These are phyloP conservation scores for Cladophialophora psammophila DNA, from an alignment of 2,329 filamentous ascomycete species.

Conservation along the genomic window DNA sequence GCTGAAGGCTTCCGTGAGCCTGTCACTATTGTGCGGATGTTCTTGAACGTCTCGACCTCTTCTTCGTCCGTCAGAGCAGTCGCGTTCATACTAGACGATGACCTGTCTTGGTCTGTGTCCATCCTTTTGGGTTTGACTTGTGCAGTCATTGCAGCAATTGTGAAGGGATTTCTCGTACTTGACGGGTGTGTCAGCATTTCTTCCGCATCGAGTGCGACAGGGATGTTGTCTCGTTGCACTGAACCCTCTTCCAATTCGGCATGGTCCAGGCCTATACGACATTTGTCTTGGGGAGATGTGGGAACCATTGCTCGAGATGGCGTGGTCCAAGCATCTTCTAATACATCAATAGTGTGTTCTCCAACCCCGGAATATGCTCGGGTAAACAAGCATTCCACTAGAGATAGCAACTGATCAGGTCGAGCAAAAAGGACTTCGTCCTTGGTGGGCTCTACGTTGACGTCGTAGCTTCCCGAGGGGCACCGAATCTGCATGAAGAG, in stretches of 20 bases:
- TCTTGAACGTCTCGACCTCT: neutral
- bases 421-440: slow-evolving; percentile 66
- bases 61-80: neutral
- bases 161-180: slow-evolving; percentile 46
- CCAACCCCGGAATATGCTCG: slow-evolving; percentile 42
- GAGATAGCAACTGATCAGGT: slow-evolving; percentile 50
- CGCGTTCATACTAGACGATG: neutral
- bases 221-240: neutral
- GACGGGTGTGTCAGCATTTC: neutral
- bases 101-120: neutral
- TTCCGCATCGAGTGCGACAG: neutral
- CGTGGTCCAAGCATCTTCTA: neutral
- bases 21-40: neutral
- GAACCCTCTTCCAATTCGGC: neutral
- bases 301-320: neutral
- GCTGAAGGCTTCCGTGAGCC: neutral
- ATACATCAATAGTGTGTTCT: neutral
- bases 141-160: slow-evolving; percentile 46
- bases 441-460: slow-evolving; percentile 69
- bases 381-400: slow-evolving; percentile 56
- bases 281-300: slow-evolving; percentile 11
- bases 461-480: slow-evolving; percentile 63
- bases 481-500: slow-evolving; percentile 63
- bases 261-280: neutral
- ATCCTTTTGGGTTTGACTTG: slow-evolving; percentile 33